Conservation (phyloP, 805 yeast species). For the Limtongia smithiae region DNA sequence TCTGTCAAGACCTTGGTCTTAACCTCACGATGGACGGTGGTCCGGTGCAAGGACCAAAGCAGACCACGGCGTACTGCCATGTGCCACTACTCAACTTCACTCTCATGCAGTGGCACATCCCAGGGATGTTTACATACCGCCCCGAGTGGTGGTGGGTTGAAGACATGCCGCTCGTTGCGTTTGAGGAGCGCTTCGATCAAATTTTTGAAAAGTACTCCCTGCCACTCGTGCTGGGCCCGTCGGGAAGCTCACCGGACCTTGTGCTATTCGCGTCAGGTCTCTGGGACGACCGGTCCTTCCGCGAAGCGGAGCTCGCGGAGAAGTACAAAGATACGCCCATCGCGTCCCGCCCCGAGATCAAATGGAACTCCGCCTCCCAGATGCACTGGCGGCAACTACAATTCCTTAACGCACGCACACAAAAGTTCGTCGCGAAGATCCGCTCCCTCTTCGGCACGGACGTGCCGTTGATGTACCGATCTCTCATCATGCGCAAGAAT, state of each 20-base stretch:
- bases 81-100: conserved; percentile 20
- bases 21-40: neutral
- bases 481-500: conserved; percentile 10
- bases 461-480: conserved; percentile 20
- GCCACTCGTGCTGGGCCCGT: neutral
- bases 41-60: neutral
- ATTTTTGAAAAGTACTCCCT: conserved; percentile 8
- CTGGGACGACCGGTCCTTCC: conserved; percentile 26
- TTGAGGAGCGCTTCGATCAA: conserved; percentile 21
- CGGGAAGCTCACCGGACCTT: conserved; percentile 15
- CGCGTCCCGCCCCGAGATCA: neutral
- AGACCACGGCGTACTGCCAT: conserved; percentile 18
- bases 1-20: conserved; percentile 15
- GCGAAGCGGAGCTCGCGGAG: conserved; percentile 5
- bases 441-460: conserved; percentile 15
- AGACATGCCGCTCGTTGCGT: conserved; percentile 17
- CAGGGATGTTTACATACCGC: conserved; percentile 12
- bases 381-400: conserved; percentile 18
- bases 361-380: conserved; percentile 10
- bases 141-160: conserved; percentile 26
- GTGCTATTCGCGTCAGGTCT: conserved; percentile 21
- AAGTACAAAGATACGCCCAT: neutral
- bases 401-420: conserved; percentile 11
- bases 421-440: conserved; percentile 6
- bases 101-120: conserved; percentile 24